These are phyloP conservation scores for Aspergillus ostianus DNA, from an alignment of 495 filamentous ascomycete genomes.

Conservation along the genomic window DNA sequence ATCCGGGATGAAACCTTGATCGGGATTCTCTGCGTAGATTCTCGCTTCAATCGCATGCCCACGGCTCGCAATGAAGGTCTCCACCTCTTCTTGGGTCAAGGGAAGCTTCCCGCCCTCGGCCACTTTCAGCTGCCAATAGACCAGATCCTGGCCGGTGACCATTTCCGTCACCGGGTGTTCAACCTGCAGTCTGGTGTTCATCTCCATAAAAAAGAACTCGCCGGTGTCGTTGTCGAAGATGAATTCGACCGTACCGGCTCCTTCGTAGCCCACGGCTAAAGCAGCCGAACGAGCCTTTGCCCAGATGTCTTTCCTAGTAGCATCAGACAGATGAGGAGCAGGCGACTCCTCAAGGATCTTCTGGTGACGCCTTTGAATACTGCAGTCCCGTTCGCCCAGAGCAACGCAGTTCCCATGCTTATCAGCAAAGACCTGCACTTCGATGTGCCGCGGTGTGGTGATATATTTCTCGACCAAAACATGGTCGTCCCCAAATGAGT, in stretches of 20 bases:
- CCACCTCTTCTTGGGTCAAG: conserved; percentile 78
- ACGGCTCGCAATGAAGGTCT: conserved; percentile 66
- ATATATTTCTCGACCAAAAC: conserved; percentile 98
- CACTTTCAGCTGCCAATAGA: conserved; percentile 93
- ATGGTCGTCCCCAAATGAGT: conserved; percentile 93
- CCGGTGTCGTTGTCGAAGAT: conserved; percentile 96
- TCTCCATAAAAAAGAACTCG: conserved; percentile 99
- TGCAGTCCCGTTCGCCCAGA: conserved; percentile 83
- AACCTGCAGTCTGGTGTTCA: conserved; percentile 96
- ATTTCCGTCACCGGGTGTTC: conserved; percentile 98
- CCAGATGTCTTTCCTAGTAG: conserved; percentile 85
- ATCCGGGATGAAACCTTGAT: conserved; percentile 86
- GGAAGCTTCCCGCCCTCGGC: conserved; percentile 87
- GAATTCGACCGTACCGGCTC: conserved; percentile 96
- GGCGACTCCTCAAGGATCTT: conserved; percentile 98
- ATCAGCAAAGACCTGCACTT: conserved; percentile 97
- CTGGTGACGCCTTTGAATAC: conserved; percentile 85
- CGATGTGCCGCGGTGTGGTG: conserved; percentile 89
- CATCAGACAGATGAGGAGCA: conserved; percentile 78
- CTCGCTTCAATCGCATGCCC: conserved; percentile 92
- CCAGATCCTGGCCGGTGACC: conserved; percentile 92
- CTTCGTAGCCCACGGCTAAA: conserved; percentile 89
- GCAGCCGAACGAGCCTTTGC: conserved; percentile 88
- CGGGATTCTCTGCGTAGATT: conserved; percentile 95
- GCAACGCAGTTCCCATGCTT: conserved; percentile 81